Evolutionary conservation across 352 stramenopile species (phyloP).

Genomic region (Pythium dissimile): DNA sequence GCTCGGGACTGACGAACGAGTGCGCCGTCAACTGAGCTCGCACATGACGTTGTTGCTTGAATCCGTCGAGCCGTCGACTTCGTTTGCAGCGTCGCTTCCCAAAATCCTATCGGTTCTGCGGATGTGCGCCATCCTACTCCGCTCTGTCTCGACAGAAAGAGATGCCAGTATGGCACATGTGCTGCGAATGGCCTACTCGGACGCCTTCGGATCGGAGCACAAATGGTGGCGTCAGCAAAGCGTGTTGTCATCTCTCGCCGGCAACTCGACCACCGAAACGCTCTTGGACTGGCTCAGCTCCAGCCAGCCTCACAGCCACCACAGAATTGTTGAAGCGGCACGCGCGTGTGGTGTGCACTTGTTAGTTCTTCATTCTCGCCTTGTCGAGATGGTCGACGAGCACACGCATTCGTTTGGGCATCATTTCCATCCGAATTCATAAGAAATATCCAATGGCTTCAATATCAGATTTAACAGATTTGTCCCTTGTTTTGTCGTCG

Average conservation of each 20-base stretch:
- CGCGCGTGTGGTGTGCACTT: constrained; percentile 6
- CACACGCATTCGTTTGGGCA: constrained; percentile 8
- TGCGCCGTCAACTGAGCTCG: constrained; percentile 3
- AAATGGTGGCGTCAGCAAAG: constrained; percentile 8
- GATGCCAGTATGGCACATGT: not conserved
- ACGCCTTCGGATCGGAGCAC: constrained; percentile 2
- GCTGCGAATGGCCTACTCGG: constrained; percentile 2
- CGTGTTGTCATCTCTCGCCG: not conserved
- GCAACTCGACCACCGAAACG: not conserved
- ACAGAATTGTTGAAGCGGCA: not conserved
- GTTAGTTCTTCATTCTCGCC: not conserved
- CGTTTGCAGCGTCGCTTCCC: not conserved
- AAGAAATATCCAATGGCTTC: not conserved
- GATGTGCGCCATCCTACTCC: not conserved
- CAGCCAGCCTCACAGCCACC: not conserved
- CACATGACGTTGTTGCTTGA: not conserved
- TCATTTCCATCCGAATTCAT: not conserved
- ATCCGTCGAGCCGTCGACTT: not conserved
- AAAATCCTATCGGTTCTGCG: constrained; percentile 6
- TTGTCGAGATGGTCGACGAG: constrained; percentile 17
- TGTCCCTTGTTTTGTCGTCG: too few relatives aligned
- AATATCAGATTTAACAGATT: constrained; percentile 4
- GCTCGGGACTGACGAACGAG: not conserved
- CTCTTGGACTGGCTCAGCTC: constrained; percentile 9
- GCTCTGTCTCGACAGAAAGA: not conserved